Conservation (phyloP, 352 stramenopile genomes). For the Peronospora farinosa region DNA sequence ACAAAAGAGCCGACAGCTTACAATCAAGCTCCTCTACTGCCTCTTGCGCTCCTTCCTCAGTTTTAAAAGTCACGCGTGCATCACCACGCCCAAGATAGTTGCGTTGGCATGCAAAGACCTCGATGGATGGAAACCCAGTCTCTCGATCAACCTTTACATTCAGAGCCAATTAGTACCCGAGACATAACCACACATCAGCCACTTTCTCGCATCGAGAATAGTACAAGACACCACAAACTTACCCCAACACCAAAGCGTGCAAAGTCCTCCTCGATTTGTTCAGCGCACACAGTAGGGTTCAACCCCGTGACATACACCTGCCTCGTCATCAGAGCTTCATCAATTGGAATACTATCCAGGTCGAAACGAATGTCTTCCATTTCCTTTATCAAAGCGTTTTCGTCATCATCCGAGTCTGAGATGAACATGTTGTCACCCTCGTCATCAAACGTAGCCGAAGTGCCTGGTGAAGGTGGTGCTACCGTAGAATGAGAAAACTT, state of each 20-base stretch:
- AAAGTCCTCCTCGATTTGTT: slow-evolving; percentile 49
- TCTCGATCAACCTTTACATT: slow-evolving; percentile 34
- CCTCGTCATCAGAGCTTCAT: slow-evolving; percentile 32
- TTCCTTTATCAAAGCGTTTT: slow-evolving; percentile 21
- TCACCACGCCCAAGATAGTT: slow-evolving; percentile 46
- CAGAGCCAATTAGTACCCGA: slow-evolving; percentile 1
- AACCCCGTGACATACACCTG: slow-evolving; percentile 59
- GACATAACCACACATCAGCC: slow-evolving; percentile 2
- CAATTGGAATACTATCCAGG: slow-evolving; percentile 33
- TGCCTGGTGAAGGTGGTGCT: slow-evolving; percentile 10
- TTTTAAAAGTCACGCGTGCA: slow-evolving; percentile 42
- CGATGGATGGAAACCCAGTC: slow-evolving; percentile 43
- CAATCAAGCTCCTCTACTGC: slow-evolving; percentile 54
- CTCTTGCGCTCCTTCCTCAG: slow-evolving; percentile 28
- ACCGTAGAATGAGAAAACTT: slow-evolving; percentile 9
- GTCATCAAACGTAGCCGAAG: slow-evolving; percentile 27
- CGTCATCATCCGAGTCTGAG: slow-evolving; percentile 46
- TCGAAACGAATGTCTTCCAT: slow-evolving; percentile 50
- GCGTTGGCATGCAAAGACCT: slow-evolving; percentile 48
- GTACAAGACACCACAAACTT: slow-evolving; percentile 9
- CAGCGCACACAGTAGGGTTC: slow-evolving; percentile 36
- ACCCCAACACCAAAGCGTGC: slow-evolving; percentile 49
- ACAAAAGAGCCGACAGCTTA: slow-evolving; percentile 15
- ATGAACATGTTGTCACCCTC: slow-evolving; percentile 38
- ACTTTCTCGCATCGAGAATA: slow-evolving; percentile 9